Conservation (phyloP, 192 early-diverging fungal genomes). For the Backusella mclennaniae region DNA sequence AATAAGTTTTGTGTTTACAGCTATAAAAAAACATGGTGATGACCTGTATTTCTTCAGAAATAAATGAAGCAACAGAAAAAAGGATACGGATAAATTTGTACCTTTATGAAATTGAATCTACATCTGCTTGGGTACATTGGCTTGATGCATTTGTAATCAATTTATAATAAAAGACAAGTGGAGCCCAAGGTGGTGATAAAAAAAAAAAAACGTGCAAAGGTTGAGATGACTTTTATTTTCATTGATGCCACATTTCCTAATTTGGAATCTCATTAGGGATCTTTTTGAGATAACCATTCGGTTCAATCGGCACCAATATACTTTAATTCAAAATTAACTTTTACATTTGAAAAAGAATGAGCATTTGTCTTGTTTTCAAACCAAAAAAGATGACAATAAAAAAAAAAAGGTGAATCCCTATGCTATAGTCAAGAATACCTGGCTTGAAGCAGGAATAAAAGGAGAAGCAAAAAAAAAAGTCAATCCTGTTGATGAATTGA, state of each 20-base stretch:
- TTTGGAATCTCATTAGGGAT: background rate
- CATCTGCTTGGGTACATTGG: background rate
- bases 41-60: background rate
- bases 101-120: background rate
- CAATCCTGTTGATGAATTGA: too few relatives aligned
- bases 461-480: too few relatives aligned
- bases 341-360: too few relatives aligned
- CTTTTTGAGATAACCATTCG: background rate
- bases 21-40: too few relatives aligned
- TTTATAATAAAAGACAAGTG: background rate
- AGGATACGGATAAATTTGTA: background rate
- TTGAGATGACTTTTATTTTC: constrained; percentile 32
- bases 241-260: background rate
- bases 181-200: background rate
- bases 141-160: background rate
- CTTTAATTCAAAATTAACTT: too few relatives aligned
- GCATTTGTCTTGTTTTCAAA: too few relatives aligned
- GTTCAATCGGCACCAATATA: background rate
- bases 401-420: too few relatives aligned
- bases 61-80: background rate
- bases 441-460: too few relatives aligned
- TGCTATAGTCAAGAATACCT: too few relatives aligned
- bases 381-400: too few relatives aligned
- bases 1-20: too few relatives aligned
- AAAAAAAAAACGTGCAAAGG: constrained; percentile 36